Percentiles rank a stretch among this genome's conserved stretches.
These are phyloP conservation scores for Leucoagaricus sp. DNA, from an alignment of 1,284 basidiomycete genomes.

Conservation along the genomic window DNA sequence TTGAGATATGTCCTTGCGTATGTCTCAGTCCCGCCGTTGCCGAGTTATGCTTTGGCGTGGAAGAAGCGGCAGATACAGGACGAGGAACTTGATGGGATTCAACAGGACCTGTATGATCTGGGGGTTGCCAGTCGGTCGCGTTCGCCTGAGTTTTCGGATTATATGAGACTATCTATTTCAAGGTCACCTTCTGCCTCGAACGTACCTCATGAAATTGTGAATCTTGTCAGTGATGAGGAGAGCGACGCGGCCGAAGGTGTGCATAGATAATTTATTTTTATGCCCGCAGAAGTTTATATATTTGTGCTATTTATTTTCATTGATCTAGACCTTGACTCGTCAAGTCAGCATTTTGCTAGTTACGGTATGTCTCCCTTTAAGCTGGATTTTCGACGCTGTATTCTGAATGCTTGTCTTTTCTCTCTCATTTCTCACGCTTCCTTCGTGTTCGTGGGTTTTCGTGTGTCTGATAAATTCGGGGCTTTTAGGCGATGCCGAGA, in stretches of 20 bases:
- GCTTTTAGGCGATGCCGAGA: constrained; percentile 41
- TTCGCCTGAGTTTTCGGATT: constrained; percentile 4
- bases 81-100: not conserved
- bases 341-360: constrained; percentile 1
- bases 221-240: not conserved
- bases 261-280: constrained; percentile 12
- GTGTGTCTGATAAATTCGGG: not conserved
- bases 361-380: constrained; percentile 9
- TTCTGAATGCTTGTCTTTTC: constrained; percentile 10
- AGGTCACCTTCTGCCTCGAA: not conserved
- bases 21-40: constrained; percentile 34
- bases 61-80: constrained; percentile 17
- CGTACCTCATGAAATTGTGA: not conserved
- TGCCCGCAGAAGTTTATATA: not conserved
- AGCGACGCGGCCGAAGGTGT: constrained; percentile 12
- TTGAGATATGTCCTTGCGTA: constrained; percentile 19
- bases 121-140: not conserved
- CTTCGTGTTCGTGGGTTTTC: constrained; percentile 1
- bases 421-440: too few relatives aligned
- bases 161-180: not conserved
- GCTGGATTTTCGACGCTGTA: not conserved
- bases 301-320: not conserved
- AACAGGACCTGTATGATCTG: not conserved
- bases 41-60: constrained; percentile 28
- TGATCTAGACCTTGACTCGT: not conserved